phyloP scores from a whole-genome alignment of 2,329 filamentous ascomycete genomes.

The Elsinoe perseae region DNA sequence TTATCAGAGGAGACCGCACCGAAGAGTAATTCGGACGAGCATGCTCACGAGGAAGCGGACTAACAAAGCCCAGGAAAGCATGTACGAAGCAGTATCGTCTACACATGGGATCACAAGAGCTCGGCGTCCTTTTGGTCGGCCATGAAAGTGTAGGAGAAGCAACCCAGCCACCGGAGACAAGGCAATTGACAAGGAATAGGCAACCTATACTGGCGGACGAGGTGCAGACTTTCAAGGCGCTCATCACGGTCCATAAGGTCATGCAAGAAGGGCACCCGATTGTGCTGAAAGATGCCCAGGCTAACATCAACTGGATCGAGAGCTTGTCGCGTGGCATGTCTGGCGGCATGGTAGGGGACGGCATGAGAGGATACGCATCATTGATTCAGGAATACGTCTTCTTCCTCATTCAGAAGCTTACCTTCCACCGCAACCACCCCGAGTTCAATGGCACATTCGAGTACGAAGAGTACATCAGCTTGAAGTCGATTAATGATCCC shows the following conservation, averaged over 20 bases:
- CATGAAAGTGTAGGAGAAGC: constrained; percentile 79
- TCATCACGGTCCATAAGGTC: constrained; percentile 96
- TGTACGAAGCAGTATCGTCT: constrained; percentile 95
- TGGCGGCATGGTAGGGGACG: constrained; percentile 71
- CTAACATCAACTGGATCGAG: constrained; percentile 84
- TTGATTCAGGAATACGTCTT: constrained; percentile 95
- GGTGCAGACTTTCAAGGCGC: constrained; percentile 96
- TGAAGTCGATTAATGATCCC: constrained; percentile 97
- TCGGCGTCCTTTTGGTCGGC: constrained; percentile 93
- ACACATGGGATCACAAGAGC: constrained; percentile 98
- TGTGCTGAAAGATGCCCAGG: constrained; percentile 79
- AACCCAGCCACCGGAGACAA: constrained; percentile 15
- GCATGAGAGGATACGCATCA: constrained; percentile 66
- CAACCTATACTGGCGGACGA: constrained; percentile 98
- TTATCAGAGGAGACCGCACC: constrained; percentile 55
- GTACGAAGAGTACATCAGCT: constrained; percentile 96
- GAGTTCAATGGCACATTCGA: constrained; percentile 99
- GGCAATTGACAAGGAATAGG: constrained; percentile 38
- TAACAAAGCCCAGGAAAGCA: constrained; percentile 60
- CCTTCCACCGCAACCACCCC: constrained; percentile 93
- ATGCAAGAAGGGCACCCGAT: constrained; percentile 91
- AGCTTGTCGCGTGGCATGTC: constrained; percentile 75
- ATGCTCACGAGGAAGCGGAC: constrained; percentile 19
- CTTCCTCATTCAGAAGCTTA: constrained; percentile 86
- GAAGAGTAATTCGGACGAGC: constrained; percentile 45